phyloP scores from a whole-genome alignment of 2,329 filamentous ascomycete genomes.

The Calonectria pseudoturangicola region DNA sequence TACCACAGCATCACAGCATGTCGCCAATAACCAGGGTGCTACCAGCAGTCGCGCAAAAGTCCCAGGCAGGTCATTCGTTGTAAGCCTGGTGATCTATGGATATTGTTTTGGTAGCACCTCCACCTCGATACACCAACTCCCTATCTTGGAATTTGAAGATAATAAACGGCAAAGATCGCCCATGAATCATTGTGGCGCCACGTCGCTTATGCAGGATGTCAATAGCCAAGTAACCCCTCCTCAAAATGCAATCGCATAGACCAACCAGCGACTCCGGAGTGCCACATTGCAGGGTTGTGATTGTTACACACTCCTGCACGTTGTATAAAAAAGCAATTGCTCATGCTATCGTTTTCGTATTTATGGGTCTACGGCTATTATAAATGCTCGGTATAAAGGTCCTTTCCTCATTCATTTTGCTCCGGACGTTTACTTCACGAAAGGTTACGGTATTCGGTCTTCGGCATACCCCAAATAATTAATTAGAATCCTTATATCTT shows the following conservation, averaged over 20 bases:
- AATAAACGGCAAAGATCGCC: neutral
- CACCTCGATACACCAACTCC: neutral
- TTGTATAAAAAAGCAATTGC: too few relatives aligned
- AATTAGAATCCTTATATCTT: too few relatives aligned
- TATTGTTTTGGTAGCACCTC: neutral
- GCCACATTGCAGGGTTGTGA: neutral
- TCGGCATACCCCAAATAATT: too few relatives aligned
- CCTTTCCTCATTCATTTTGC: neutral
- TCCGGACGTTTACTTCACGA: neutral
- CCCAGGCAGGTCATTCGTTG: too few relatives aligned
- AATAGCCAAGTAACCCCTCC: neutral
- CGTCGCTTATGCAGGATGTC: constrained; percentile 1
- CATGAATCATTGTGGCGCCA: too few relatives aligned
- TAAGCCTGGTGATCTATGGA: too few relatives aligned
- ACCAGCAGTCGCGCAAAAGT: too few relatives aligned
- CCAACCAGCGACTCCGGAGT: neutral
- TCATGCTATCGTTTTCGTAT: neutral
- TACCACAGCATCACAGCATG: too few relatives aligned
- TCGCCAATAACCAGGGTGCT: too few relatives aligned
- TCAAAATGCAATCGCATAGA: neutral
- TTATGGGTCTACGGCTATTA: too few relatives aligned
- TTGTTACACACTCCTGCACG: constrained; percentile 1
- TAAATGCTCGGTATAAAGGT: neutral
- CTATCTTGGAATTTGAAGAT: neutral
- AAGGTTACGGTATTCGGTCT: neutral